Conservation (phyloP, 805 yeast species). For the Saccharomycopsis fermentans region DNA sequence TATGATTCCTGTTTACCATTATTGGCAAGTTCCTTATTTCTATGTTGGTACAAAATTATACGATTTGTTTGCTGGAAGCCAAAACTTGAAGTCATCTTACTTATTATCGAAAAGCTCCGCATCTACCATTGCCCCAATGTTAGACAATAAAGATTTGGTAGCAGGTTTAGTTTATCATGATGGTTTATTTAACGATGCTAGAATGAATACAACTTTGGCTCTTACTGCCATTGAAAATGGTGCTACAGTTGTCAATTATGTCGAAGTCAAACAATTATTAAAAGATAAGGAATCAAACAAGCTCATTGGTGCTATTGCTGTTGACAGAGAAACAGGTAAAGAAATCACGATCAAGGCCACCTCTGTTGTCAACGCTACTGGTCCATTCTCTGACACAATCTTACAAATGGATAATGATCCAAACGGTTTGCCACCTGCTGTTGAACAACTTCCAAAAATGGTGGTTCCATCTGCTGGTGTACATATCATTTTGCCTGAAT, state of each 20-base stretch:
- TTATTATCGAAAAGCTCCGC: slow-evolving; percentile 59
- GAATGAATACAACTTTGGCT: slow-evolving; percentile 82
- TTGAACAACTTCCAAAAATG: slow-evolving; percentile 51
- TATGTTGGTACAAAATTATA: slow-evolving; percentile 85
- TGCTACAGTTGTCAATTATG: slow-evolving; percentile 82
- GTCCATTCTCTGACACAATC: slow-evolving; percentile 79
- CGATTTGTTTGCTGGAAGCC: slow-evolving; percentile 85
- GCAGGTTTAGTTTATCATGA: slow-evolving; percentile 93
- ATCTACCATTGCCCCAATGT: slow-evolving; percentile 72
- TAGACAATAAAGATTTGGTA: slow-evolving; percentile 67
- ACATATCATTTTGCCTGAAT: slow-evolving; percentile 85
- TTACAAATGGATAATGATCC: slow-evolving; percentile 78
- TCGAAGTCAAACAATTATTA: slow-evolving; percentile 65
- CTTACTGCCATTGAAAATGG: slow-evolving; percentile 78
- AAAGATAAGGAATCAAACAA: slow-evolving; percentile 51
- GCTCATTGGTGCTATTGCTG: slow-evolving; percentile 66
- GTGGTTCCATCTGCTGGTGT: slow-evolving; percentile 95
- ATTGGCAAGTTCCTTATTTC: slow-evolving; percentile 94
- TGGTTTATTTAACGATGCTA: slow-evolving; percentile 86
- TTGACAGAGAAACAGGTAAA: slow-evolving; percentile 60
- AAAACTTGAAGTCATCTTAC: slow-evolving; percentile 72
- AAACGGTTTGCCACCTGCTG: slow-evolving; percentile 50
- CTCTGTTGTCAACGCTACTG: slow-evolving; percentile 83
- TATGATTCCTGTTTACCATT: slow-evolving; percentile 89
- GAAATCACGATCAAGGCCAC: slow-evolving; percentile 55